These are phyloP conservation scores for Suhomyces kilbournensis DNA, from an alignment of 805 yeast genomes.

Conservation along the genomic window DNA sequence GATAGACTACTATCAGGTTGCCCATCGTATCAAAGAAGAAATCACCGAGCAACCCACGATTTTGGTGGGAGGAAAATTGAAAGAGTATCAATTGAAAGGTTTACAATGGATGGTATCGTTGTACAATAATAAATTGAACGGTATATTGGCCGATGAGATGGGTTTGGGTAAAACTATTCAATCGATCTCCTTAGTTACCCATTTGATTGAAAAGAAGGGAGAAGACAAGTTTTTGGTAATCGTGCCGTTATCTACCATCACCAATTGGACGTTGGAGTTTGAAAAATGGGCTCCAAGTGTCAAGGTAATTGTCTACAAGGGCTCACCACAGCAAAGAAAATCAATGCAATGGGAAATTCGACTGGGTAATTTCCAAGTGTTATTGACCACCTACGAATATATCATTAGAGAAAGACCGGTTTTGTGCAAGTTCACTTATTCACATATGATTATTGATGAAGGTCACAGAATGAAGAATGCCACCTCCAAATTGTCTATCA, in stretches of 20 bases:
- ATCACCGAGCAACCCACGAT: conserved; percentile 64
- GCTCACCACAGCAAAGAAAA: conserved; percentile 71
- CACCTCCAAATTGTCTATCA: conserved; percentile 66
- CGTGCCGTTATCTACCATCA: conserved; percentile 79
- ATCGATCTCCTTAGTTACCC: conserved; percentile 72
- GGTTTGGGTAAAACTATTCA: conserved; percentile 70
- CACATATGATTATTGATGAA: conserved; percentile 87
- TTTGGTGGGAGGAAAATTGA: conserved; percentile 72
- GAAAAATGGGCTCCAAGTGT: conserved; percentile 87
- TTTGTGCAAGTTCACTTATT: conserved; percentile 67
- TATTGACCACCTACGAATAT: conserved; percentile 80
- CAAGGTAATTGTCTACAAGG: conserved; percentile 71
- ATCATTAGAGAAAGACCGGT: conserved; percentile 74
- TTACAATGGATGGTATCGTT: conserved; percentile 66
- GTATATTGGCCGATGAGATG: conserved; percentile 68
- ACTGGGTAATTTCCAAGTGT: conserved; percentile 68
- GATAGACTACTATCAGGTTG: conserved; percentile 78
- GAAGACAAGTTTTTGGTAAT: conserved; percentile 73
- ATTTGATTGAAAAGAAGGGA: conserved; percentile 64
- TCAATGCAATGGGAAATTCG: conserved; percentile 61
- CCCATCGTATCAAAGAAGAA: conserved; percentile 69
- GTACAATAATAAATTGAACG: conserved; percentile 58
- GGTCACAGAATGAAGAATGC: conserved; percentile 88
- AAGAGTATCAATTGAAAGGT: conserved; percentile 71
- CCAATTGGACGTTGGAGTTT: conserved; percentile 83